Evolutionary conservation across 495 filamentous ascomycete species (phyloP), one percentile per base, ranked within the genome.

Genomic region (Halenospora varia): DNA sequence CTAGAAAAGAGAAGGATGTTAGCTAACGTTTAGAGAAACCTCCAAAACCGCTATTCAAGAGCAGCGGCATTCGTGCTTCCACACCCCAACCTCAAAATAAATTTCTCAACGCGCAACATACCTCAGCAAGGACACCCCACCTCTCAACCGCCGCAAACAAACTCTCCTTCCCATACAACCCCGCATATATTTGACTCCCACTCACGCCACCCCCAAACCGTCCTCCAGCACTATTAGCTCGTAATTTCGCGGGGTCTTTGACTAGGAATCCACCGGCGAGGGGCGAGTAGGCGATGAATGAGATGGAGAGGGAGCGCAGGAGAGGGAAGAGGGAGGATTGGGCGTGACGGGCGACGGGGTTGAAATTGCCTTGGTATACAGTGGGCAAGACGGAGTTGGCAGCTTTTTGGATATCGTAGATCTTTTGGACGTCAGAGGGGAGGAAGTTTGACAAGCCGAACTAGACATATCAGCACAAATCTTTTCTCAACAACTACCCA

Each of bases 361-460:
- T 77, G 57, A 82, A 82, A 23, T 76, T 68, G 0, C 79, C 78
- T 60, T 83, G 75, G 52, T 75, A 82, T 15, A 79, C 73, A 6
- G 59, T 68, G 0, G 79, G 78, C 53, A 73, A 70, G 39, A 77
- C 64, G 53, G 64, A 77, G 4, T 69, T 70, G 9, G 72, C 65
- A 22, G 65, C 62, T 19, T 73, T 68, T 60, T 73, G 75, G 42
- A 78, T 73, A 41, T 71, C 60, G 44, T 76, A 63, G 6, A 81
- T 64, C 46, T 76, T 62, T 53, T 75, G 70, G 1, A 82, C 74
- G 48, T 81, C 74, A 2, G 63, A 64, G 11, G 71, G 62, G 6
- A 62, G 64, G 56, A 70, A 79, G 56, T 79, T 81, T 52, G 74
- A 76, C 22, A 79, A 57, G 1, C 79, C 77, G 23, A 76, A 74